Conservation (phyloP, 1,284 basidiomycete species). For the Ustilago nuda region DNA sequence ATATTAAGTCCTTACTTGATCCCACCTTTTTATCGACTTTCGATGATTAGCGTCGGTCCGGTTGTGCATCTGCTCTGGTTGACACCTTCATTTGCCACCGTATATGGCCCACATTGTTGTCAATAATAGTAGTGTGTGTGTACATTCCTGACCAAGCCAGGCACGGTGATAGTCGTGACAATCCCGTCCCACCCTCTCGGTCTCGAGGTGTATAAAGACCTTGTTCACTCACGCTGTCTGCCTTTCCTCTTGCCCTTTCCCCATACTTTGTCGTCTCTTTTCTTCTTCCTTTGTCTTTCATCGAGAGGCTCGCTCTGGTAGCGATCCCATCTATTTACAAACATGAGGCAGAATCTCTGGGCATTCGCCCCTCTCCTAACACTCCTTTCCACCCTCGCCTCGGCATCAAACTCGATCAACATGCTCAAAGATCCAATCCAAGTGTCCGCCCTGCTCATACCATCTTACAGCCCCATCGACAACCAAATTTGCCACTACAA, state of each 20-base stretch:
- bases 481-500: constrained; percentile 29
- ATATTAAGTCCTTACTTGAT: no score
- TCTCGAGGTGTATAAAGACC: not conserved
- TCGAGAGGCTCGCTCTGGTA: constrained; percentile 15
- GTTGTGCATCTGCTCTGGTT: no score
- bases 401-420: not conserved
- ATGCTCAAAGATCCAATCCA: not conserved
- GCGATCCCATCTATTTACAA: not conserved
- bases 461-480: constrained; percentile 16
- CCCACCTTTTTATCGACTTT: no score
- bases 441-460: not conserved
- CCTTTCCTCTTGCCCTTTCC: not conserved
- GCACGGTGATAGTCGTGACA: no score
- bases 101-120: no score
- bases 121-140: no score
- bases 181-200: not conserved
- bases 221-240: not conserved
- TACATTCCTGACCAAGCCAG: no score
- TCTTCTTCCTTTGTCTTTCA: not conserved
- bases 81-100: no score
- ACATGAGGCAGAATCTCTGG: not conserved
- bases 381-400: not conserved
- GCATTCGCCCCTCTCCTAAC: not conserved
- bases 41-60: no score
- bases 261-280: not conserved